A percentile compares a stretch with the other conserved stretches of the same genome.
Evolutionary conservation across 23 red algal species (phyloP).

Genomic region (Pyropia haitanensis): DNA sequence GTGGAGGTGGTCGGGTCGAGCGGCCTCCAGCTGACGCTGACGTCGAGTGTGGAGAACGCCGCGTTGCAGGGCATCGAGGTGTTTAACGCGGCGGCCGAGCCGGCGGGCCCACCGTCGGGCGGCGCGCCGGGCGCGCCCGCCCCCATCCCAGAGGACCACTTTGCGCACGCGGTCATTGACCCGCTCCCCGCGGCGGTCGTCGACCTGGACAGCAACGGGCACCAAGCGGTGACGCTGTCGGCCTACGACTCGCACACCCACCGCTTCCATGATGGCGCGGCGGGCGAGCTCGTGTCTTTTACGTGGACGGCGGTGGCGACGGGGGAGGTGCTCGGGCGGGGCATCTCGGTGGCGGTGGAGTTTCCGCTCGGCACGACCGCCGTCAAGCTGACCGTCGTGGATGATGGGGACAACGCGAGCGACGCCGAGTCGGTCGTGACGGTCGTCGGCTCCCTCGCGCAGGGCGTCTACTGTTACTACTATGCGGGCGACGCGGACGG

Average conservation of each 20-base stretch:
- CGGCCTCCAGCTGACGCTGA: conserved; percentile 3
- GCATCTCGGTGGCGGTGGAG: conserved; percentile 5
- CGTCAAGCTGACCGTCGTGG: conserved; percentile 29
- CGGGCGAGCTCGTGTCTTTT: conserved; percentile 26
- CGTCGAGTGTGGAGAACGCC: conserved; percentile 13
- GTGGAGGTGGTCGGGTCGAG: conserved; percentile 19
- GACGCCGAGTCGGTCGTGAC: conserved; percentile 39
- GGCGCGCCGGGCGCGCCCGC: conserved; percentile 11
- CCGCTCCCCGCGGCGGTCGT: conserved; percentile 34
- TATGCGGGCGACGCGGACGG: neutral
- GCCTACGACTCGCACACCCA: conserved; percentile 48
- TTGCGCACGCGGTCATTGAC: conserved; percentile 44
- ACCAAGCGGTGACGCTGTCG: conserved; percentile 15
- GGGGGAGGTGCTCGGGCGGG: conserved; percentile 25
- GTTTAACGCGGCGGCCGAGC: no score
- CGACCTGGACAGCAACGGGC: conserved; percentile 31
- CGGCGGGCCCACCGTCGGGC: no score
- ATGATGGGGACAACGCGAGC: conserved; percentile 28
- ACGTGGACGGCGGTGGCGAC: conserved; percentile 46
- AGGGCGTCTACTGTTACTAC: conserved; percentile 55
- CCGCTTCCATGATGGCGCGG: conserved; percentile 26
- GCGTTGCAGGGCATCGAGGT: conserved; percentile 18
- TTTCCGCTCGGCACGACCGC: conserved; percentile 53
- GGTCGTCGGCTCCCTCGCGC: conserved; percentile 25
- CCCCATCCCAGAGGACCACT: conserved; percentile 17